Percentiles rank a stretch among this genome's conserved stretches.
phyloP scores from a whole-genome alignment of 2,329 filamentous ascomycete species.

The Cladosporium cucumerinum region DNA sequence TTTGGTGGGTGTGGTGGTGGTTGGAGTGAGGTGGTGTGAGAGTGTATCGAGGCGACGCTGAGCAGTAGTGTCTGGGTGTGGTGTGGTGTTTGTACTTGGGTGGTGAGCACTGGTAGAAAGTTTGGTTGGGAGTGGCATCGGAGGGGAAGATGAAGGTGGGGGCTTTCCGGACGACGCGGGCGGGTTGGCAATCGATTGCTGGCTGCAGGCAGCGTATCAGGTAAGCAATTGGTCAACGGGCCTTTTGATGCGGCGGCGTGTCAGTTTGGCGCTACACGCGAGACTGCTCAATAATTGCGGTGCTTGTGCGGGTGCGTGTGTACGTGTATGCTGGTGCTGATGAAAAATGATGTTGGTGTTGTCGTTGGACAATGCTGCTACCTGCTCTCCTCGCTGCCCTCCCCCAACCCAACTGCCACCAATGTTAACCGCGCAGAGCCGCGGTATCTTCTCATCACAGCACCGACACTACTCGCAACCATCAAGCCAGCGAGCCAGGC shows the following conservation, averaged over 20 bases:
- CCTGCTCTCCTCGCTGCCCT: background rate
- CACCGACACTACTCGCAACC: background rate
- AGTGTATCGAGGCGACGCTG: slow-evolving; percentile 11
- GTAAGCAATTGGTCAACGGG: slow-evolving; percentile 15
- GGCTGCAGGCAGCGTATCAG: slow-evolving; percentile 4
- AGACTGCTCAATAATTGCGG: background rate
- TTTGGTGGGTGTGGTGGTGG: slow-evolving; percentile 19
- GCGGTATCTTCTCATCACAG: slow-evolving; percentile 8
- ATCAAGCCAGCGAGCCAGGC: background rate
- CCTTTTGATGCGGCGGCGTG: background rate
- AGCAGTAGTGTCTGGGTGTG: background rate
- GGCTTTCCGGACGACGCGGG: background rate
- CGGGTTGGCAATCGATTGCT: background rate
- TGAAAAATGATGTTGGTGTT: background rate
- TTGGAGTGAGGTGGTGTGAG: slow-evolving; percentile 10
- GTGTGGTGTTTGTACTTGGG: slow-evolving; percentile 5
- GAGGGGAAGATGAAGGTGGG: slow-evolving; percentile 6
- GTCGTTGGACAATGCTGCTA: background rate
- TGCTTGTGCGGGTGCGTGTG: background rate
- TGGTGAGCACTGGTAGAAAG: slow-evolving; percentile 8
- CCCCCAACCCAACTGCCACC: background rate
- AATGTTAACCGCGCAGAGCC: slow-evolving; percentile 8
- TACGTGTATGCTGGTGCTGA: background rate
- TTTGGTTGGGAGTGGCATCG: slow-evolving; percentile 14
- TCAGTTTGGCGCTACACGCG: slow-evolving; percentile 1